Conservation (phyloP, 1,284 basidiomycete species). For the Malassezia nana region DNA sequence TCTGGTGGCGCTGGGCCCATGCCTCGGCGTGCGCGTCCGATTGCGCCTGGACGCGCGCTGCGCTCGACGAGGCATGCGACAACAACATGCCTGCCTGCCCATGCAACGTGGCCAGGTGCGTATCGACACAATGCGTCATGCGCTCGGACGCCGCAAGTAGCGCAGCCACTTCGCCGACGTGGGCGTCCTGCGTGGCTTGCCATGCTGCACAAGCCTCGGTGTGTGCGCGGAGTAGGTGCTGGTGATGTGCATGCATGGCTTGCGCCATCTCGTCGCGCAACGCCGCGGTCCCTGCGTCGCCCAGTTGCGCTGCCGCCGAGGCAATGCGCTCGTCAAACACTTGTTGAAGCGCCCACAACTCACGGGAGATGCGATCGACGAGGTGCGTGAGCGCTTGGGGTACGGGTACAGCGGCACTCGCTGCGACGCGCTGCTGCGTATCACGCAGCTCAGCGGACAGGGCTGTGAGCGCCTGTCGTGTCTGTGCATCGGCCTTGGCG, state of each 20-base stretch:
- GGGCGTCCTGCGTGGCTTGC: not conserved
- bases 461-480: not conserved
- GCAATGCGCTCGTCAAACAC: not conserved
- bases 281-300: not conserved
- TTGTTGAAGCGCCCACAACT: not conserved
- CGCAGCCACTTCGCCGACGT: not conserved
- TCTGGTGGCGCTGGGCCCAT: not conserved
- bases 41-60: not conserved
- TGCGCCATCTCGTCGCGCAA: not conserved
- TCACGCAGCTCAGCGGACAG: not conserved
- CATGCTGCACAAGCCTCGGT: not conserved
- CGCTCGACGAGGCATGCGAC: not conserved
- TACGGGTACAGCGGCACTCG: not conserved
- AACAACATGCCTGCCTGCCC: not conserved
- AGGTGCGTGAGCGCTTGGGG: not conserved
- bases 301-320: not conserved
- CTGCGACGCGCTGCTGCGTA: not conserved
- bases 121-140: not conserved
- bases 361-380: not conserved
- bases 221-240: not conserved
- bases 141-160: not conserved
- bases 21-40: not conserved
- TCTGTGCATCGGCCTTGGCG: conserved; percentile 1
- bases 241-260: not conserved
- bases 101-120: not conserved